Evolutionary conservation across 176 grass and related monocot species (phyloP).

Genomic region (Bromus sterilis): DNA sequence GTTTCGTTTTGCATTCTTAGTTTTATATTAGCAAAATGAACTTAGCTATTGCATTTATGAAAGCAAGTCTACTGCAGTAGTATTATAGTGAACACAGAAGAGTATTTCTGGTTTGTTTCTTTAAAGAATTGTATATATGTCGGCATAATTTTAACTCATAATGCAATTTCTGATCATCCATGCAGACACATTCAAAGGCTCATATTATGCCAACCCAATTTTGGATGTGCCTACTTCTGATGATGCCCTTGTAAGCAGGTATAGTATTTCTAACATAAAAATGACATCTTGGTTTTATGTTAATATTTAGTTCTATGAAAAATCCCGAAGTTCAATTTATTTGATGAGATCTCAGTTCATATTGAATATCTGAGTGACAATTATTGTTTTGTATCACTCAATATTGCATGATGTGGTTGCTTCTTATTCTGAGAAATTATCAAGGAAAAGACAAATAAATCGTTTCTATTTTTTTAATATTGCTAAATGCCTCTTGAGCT

Average conservation of each 20-base stretch:
- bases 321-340: too few species aligned
- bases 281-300: not conserved
- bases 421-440: not conserved
- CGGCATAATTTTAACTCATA: not conserved
- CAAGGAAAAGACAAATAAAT: not conserved
- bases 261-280: slow-evolving; percentile 1
- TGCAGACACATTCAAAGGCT: slow-evolving; percentile 92
- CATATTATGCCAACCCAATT: slow-evolving; percentile 94
- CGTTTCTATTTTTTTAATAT: too few species aligned
- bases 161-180: not conserved
- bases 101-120: too few species aligned
- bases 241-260: slow-evolving; percentile 50
- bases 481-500: too few species aligned
- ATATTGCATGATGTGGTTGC: not conserved
- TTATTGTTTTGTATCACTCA: not conserved
- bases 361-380: not conserved
- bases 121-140: not conserved
- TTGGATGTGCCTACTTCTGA: slow-evolving; percentile 70
- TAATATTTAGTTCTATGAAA: too few species aligned
- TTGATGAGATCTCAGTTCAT: not conserved
- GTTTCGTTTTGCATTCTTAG: not conserved
- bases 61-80: not conserved
- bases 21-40: not conserved
- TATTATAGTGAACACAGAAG: not conserved
- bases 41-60: not conserved